A percentile compares a stretch with the other conserved stretches of the same genome.
phyloP scores from a whole-genome alignment of 2,329 filamentous ascomycete species.

The Aspergillus eucalypticola region DNA sequence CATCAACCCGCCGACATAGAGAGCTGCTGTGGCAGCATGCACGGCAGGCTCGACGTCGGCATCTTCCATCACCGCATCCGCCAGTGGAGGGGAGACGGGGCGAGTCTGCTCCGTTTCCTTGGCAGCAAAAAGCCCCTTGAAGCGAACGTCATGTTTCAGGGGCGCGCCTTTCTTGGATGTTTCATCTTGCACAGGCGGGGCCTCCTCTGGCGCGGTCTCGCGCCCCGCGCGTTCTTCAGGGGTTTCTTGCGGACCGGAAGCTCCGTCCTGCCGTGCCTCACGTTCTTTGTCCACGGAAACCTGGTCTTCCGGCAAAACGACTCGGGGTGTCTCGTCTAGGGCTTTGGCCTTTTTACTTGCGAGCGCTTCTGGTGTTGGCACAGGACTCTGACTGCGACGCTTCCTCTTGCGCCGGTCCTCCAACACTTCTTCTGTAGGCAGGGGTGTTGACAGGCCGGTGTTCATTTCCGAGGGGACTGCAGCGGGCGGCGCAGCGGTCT shows the following conservation, averaged over 20 bases:
- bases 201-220: slow-evolving; percentile 23
- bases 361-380: slow-evolving; percentile 55
- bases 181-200: slow-evolving; percentile 17
- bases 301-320: slow-evolving; percentile 34
- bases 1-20: slow-evolving; percentile 91
- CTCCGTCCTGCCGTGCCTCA: slow-evolving; percentile 11
- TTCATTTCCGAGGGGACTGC: slow-evolving; percentile 27
- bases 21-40: slow-evolving; percentile 70
- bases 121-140: slow-evolving; percentile 50
- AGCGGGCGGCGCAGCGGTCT: slow-evolving; percentile 20
- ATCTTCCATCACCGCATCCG: slow-evolving; percentile 35
- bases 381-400: slow-evolving; percentile 64
- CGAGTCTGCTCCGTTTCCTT: slow-evolving; percentile 27
- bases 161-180: slow-evolving; percentile 22
- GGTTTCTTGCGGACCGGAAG: slow-evolving; percentile 24
- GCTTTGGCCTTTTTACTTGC: slow-evolving; percentile 58
- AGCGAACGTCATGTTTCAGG: slow-evolving; percentile 47
- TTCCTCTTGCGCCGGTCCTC: slow-evolving; percentile 66
- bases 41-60: slow-evolving; percentile 57
- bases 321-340: slow-evolving; percentile 42
- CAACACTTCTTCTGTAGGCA: slow-evolving; percentile 38
- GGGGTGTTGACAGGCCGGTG: slow-evolving; percentile 30
- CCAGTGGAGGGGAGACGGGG: slow-evolving; percentile 28
- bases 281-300: slow-evolving; percentile 15
- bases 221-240: slow-evolving; percentile 7